Evolutionary conservation across 768 basidiomycete species (phyloP), one percentile per base, ranked within the genome.

Genomic region (Pholiota molesta): DNA sequence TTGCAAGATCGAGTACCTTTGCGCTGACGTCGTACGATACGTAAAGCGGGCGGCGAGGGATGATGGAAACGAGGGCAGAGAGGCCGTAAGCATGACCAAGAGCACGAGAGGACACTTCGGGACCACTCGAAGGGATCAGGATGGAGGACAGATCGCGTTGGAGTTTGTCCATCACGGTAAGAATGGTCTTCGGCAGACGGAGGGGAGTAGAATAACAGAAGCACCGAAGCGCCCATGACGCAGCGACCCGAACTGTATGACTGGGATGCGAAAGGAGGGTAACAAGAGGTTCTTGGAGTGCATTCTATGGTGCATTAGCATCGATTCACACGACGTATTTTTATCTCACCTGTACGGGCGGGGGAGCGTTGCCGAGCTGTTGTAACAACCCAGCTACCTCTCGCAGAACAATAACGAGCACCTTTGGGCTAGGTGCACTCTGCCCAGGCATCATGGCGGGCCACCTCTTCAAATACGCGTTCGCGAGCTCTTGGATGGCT

Each of bases 21-120:
- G 94, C 87, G 40, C 89, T 89, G 66, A 96, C 86, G 71, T 99
- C 97, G 74, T 95, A 95, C 5, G 95, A 96, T 49, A 97, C 92
- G 67, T 99, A 99, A 1, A 99, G 81, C 0, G 96, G 95, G 23
- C 93, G 85, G 62, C 90, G 85, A 0, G 94, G 91, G 37, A 97
- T 91, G 60, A 94, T 82, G 26, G 94, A 88, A 13, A 98, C 86
- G 28, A 99, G 81, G 4, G 91, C 90, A 2, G 94, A 89, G 23
- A 99, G 85, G 10, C 94, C 95, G 69, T 95, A 94, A 0, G 96
- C 89, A 69, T 92, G 94, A 0, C 97, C 97, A 10, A 96, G 76
- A 2, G 94, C 81, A 6, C 94, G 87, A 33, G 81, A 73, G 42
- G 87, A 81, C 26, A 92, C 79, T 63, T 96, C 94, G 5, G 86